These are phyloP conservation scores for Tubosaeta brunneosetosa DNA, from an alignment of 768 basidiomycete genomes.

Conservation along the genomic window DNA sequence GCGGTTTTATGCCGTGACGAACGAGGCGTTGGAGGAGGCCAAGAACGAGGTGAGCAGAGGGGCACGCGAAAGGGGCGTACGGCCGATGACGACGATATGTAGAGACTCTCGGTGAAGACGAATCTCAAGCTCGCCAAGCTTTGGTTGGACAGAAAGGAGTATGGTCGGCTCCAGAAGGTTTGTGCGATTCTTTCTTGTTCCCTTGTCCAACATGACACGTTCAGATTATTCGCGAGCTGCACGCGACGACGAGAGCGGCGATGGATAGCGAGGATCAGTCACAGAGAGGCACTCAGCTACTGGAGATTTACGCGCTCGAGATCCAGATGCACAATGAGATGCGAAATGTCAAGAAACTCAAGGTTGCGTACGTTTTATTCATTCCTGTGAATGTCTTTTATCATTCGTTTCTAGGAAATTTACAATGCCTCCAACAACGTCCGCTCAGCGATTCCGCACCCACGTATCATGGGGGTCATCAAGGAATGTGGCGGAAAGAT, in stretches of 20 bases:
- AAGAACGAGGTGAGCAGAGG: slow-evolving; percentile 79
- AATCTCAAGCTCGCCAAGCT: slow-evolving; percentile 96
- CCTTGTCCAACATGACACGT: not conserved
- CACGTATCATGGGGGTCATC: slow-evolving; percentile 97
- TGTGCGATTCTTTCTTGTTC: slow-evolving; percentile 5
- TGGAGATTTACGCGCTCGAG: slow-evolving; percentile 97
- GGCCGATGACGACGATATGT: slow-evolving; percentile 1
- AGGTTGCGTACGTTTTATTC: slow-evolving; percentile 43
- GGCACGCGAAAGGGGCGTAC: not conserved
- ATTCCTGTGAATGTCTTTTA: not conserved
- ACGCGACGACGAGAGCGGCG: slow-evolving; percentile 54
- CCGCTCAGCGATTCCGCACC: slow-evolving; percentile 95
- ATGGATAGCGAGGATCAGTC: slow-evolving; percentile 78
- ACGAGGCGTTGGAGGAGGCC: slow-evolving; percentile 83
- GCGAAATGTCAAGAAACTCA: slow-evolving; percentile 92
- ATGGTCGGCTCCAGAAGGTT: slow-evolving; percentile 75
- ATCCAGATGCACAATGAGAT: slow-evolving; percentile 99
- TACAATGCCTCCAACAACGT: slow-evolving; percentile 94
- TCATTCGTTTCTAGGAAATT: slow-evolving; percentile 67
- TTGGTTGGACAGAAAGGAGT: slow-evolving; percentile 96
- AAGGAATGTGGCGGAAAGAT: slow-evolving; percentile 99
- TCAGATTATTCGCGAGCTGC: slow-evolving; percentile 75
- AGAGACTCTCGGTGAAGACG: slow-evolving; percentile 93
- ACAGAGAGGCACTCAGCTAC: slow-evolving; percentile 87
- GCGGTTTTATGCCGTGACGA: slow-evolving; percentile 92